A percentile compares a stretch with the other conserved stretches of the same genome.
phyloP scores from a whole-genome alignment of 495 filamentous ascomycete species.

The Aspergillus campestris region DNA sequence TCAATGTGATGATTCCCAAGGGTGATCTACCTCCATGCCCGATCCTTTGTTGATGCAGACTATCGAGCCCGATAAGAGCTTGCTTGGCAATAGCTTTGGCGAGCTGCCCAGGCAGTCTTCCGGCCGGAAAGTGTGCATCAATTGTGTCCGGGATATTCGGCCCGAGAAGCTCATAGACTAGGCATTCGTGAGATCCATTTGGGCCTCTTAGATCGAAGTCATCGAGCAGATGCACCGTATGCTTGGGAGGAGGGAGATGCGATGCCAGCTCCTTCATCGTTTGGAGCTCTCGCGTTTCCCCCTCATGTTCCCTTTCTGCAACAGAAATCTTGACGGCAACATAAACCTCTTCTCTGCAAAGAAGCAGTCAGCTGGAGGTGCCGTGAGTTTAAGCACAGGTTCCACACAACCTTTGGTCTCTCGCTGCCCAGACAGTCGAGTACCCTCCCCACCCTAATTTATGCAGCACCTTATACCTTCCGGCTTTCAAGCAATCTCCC shows the following conservation, averaged over 20 bases:
- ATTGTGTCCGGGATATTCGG: conserved; percentile 25
- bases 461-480: conserved; percentile 37
- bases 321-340: conserved; percentile 25
- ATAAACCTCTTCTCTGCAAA: conserved; percentile 14
- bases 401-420: conserved; percentile 29
- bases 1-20: conserved; percentile 2
- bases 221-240: conserved; percentile 32
- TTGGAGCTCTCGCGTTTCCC: conserved; percentile 17
- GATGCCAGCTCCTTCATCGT: conserved; percentile 16
- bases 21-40: conserved; percentile 31
- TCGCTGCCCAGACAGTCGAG: conserved; percentile 44
- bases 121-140: conserved; percentile 17
- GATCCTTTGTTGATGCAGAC: conserved; percentile 35
- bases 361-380: conserved; percentile 13
- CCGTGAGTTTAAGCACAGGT: conserved; percentile 1
- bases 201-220: conserved; percentile 29
- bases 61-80: conserved; percentile 27
- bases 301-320: conserved; percentile 12
- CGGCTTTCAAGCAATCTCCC: conserved; percentile 26
- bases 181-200: conserved; percentile 39
- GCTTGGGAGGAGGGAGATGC: conserved; percentile 6
- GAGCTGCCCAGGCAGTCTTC: conserved; percentile 31
- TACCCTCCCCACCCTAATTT: conserved; percentile 42
- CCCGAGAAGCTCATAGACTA: conserved; percentile 39
- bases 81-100: conserved; percentile 38